Evolutionary conservation across 495 filamentous ascomycete species (phyloP).

Genomic region (Penicillium cataractarum): DNA sequence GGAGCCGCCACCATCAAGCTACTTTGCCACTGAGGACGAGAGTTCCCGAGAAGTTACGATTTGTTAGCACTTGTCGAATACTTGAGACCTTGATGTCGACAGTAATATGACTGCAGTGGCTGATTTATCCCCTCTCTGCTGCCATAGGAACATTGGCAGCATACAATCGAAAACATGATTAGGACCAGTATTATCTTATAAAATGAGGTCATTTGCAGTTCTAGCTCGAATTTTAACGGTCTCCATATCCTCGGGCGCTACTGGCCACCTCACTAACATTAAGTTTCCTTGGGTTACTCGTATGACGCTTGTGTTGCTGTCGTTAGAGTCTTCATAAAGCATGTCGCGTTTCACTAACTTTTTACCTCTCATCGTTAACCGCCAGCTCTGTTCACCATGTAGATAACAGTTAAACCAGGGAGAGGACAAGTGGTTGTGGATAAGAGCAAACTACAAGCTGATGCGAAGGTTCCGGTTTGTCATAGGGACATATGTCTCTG

Average conservation of each 20-base stretch:
- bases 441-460: neutral
- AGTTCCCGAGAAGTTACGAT: neutral
- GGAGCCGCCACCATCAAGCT: neutral
- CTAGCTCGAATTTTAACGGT: neutral
- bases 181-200: neutral
- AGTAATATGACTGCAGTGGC: neutral
- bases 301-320: neutral
- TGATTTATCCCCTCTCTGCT: neutral
- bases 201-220: neutral
- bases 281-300: neutral
- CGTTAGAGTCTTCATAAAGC: neutral
- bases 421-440: neutral
- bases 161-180: neutral
- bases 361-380: neutral
- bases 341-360: neutral
- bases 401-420: neutral
- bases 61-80: neutral
- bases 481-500: too few relatives aligned
- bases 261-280: neutral
- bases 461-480: neutral
- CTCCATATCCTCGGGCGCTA: neutral
- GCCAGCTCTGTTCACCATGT: neutral
- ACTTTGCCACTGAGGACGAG: neutral
- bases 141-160: neutral
- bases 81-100: neutral